phyloP scores from a whole-genome alignment of 768 basidiomycete species.

The Suillus plorans region DNA sequence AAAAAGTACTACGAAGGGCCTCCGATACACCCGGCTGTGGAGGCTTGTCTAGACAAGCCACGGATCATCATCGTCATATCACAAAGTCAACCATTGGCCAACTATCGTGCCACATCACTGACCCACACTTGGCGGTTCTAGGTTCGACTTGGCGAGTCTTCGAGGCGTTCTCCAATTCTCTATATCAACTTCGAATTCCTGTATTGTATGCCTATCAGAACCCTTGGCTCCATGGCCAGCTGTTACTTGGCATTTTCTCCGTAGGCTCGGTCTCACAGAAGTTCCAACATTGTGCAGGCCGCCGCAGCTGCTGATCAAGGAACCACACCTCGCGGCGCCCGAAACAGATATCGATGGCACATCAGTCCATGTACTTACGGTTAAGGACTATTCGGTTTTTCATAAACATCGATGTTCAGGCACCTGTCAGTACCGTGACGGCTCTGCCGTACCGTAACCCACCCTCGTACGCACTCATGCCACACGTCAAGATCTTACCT shows the following conservation, averaged over 20 bases:
- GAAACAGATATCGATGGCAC: not conserved
- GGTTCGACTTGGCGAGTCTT: not conserved
- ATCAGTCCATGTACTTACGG: not conserved
- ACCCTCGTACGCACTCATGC: not conserved
- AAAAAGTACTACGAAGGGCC: not conserved
- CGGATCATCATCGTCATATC: not conserved
- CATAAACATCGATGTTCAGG: not conserved
- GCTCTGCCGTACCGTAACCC: not conserved
- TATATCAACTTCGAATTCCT: not conserved
- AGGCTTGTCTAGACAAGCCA: not conserved
- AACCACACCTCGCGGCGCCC: not conserved
- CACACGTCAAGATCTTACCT: not conserved
- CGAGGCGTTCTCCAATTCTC: not conserved
- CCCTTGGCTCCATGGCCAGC: not conserved
- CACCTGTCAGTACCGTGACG: not conserved
- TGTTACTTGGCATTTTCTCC: not conserved
- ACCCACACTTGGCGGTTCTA: not conserved
- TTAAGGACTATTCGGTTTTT: not conserved
- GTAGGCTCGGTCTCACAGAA: not conserved
- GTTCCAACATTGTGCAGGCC: not conserved
- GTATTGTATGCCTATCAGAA: not conserved
- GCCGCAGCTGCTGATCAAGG: not conserved
- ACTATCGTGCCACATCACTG: not conserved
- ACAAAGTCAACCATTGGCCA: not conserved
- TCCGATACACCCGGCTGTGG: not conserved